These are phyloP conservation scores for Nicotiana obtusifolia DNA, from an alignment of 257 asterid species.

Conservation along the genomic window DNA sequence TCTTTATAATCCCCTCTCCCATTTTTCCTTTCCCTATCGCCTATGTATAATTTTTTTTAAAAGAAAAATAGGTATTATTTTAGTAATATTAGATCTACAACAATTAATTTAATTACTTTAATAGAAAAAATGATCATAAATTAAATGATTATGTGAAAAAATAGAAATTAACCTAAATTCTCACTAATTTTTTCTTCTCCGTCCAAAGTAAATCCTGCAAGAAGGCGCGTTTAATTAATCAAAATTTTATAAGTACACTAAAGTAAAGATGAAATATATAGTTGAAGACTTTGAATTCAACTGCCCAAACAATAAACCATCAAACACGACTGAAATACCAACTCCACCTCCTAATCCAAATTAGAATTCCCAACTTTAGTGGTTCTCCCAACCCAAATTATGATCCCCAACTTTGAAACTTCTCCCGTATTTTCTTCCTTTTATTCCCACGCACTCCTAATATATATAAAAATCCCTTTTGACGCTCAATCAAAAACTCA, in stretches of 20 bases:
- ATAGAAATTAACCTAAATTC: background rate
- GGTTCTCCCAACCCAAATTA: background rate
- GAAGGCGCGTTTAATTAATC: background rate
- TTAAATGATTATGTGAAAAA: background rate
- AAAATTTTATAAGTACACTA: background rate
- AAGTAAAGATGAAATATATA: background rate
- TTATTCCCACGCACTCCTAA: background rate
- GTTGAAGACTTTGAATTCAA: conserved; percentile 5
- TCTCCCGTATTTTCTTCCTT: background rate
- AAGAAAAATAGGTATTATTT: too few species aligned
- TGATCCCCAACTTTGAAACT: background rate
- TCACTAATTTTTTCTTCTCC: background rate
- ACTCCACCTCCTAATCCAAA: background rate
- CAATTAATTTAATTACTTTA: background rate
- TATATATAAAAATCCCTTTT: background rate
- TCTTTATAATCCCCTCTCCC: too few species aligned
- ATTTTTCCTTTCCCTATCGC: too few species aligned
- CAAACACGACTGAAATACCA: background rate
- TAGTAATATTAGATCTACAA: too few species aligned
- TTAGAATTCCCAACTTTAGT: background rate
- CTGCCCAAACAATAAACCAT: background rate
- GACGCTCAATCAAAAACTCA: background rate
- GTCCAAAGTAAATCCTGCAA: background rate
- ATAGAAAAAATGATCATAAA: background rate
- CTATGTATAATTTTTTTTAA: too few species aligned